Percentiles rank a stretch among this genome's conserved stretches.
Conservation (phyloP, 2,329 filamentous ascomycete genomes). For the Fusarium udum region DNA sequence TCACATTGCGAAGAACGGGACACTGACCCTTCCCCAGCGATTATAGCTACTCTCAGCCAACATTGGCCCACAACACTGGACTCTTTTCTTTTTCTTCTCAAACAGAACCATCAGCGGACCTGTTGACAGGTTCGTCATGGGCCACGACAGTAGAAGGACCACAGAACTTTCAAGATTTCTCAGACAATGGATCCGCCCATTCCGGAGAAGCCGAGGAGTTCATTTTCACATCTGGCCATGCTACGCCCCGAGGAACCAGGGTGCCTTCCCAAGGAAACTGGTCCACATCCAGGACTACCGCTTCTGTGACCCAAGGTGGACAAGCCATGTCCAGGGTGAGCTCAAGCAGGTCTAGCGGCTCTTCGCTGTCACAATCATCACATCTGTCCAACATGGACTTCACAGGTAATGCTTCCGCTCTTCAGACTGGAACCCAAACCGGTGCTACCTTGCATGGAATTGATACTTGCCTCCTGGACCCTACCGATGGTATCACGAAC, state of each 20-base stretch:
- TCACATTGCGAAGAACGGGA: slow-evolving; percentile 59
- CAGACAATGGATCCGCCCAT: slow-evolving; percentile 60
- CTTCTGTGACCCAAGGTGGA: slow-evolving; percentile 46
- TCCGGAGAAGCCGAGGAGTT: slow-evolving; percentile 65
- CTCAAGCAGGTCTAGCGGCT: slow-evolving; percentile 52
- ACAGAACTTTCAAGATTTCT: slow-evolving; percentile 67
- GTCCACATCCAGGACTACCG: slow-evolving; percentile 52
- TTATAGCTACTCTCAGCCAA: slow-evolving; percentile 64
- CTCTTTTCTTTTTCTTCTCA: slow-evolving; percentile 68
- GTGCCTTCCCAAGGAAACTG: slow-evolving; percentile 57
- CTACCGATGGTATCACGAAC: slow-evolving; percentile 56
- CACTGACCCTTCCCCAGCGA: slow-evolving; percentile 67
- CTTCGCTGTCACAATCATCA: slow-evolving; percentile 61
- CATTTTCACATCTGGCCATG: slow-evolving; percentile 64
- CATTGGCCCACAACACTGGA: slow-evolving; percentile 60
- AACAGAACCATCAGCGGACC: slow-evolving; percentile 67
- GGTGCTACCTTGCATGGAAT: slow-evolving; percentile 56
- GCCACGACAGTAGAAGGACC: slow-evolving; percentile 65
- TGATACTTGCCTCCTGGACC: slow-evolving; percentile 62
- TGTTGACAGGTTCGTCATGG: slow-evolving; percentile 65
- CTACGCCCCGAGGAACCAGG: slow-evolving; percentile 61
- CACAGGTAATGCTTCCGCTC: slow-evolving; percentile 59
- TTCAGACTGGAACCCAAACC: slow-evolving; percentile 53
- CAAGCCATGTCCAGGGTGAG: slow-evolving; percentile 53
- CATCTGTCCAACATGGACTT: slow-evolving; percentile 63